phyloP scores from a whole-genome alignment of 352 stramenopile species.

The Pythium phragmitis region DNA sequence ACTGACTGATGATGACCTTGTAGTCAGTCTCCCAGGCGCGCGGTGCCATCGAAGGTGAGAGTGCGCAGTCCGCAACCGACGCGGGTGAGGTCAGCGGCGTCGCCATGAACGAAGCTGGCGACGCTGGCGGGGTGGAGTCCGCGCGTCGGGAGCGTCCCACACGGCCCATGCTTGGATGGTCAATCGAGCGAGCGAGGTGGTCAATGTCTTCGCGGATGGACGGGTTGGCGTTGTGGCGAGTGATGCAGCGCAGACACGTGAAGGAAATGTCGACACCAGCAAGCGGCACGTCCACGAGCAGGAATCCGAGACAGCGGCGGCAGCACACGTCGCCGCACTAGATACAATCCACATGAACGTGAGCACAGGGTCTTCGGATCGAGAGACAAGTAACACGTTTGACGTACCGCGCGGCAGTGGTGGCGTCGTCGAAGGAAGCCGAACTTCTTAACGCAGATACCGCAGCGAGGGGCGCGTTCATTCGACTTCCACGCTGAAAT shows the following conservation, averaged over 20 bases:
- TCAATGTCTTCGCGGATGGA: constrained; percentile 48
- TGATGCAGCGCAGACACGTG: constrained; percentile 63
- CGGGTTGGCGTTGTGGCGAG: constrained; percentile 45
- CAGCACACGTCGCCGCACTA: constrained; percentile 77
- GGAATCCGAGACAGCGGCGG: constrained; percentile 62
- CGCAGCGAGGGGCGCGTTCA: constrained; percentile 42
- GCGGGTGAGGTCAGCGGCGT: constrained; percentile 8
- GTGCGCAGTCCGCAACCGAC: background rate
- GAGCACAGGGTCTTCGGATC: background rate
- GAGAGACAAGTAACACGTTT: background rate
- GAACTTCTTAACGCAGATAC: constrained; percentile 71
- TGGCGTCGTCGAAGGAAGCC: constrained; percentile 60
- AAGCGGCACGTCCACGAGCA: constrained; percentile 62
- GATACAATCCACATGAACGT: background rate
- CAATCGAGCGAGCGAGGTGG: constrained; percentile 39
- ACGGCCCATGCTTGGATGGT: constrained; percentile 28
- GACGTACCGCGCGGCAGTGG: constrained; percentile 61
- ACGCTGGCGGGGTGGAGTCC: constrained; percentile 2
- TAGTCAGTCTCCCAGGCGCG: constrained; percentile 32
- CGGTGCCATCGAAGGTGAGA: constrained; percentile 34
- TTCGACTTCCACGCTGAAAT: constrained; percentile 56
- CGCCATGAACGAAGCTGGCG: constrained; percentile 14
- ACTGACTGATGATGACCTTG: constrained; percentile 73
- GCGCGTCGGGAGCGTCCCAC: constrained; percentile 6
- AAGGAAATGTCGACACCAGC: constrained; percentile 64